These are phyloP conservation scores for Asterella californica DNA, from an alignment of 225 moss, liverwort and hornwort genomes.

Conservation along the genomic window DNA sequence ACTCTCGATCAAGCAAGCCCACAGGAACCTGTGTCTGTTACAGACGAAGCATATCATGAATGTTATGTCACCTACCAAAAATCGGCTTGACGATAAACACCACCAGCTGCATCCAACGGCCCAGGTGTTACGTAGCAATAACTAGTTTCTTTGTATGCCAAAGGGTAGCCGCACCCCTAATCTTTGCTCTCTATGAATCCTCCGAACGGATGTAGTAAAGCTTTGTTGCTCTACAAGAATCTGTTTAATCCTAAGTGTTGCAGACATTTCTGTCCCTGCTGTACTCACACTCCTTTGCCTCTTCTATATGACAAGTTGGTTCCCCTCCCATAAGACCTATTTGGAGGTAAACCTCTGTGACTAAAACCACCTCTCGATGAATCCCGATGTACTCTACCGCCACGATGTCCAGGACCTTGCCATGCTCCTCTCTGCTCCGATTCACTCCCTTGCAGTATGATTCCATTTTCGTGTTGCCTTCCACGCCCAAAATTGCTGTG, in stretches of 20 bases:
- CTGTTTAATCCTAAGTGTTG: conserved; percentile 17
- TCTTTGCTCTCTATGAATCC: conserved; percentile 5
- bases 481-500: conserved; percentile 18
- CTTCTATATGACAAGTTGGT: conserved; percentile 29
- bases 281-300: conserved; percentile 25
- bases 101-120: background rate
- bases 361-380: conserved; percentile 27
- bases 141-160: conserved; percentile 1
- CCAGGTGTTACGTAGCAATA: background rate
- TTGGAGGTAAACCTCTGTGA: conserved; percentile 25
- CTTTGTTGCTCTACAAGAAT: conserved; percentile 45
- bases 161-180: conserved; percentile 13
- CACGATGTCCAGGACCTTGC: conserved; percentile 32
- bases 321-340: conserved; percentile 36
- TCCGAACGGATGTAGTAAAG: conserved; percentile 30
- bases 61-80: conserved; percentile 21
- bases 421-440: conserved; percentile 24
- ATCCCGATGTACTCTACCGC: conserved; percentile 28
- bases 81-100: background rate
- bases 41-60: background rate
- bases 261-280: background rate
- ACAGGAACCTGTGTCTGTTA: background rate
- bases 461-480: conserved; percentile 24
- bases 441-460: conserved; percentile 13
- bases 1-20: background rate